A percentile compares a stretch with the other conserved stretches of the same genome.
Evolutionary conservation across 148 eudicot species (phyloP).

Genomic region (Rhododendron ferrugineum): DNA sequence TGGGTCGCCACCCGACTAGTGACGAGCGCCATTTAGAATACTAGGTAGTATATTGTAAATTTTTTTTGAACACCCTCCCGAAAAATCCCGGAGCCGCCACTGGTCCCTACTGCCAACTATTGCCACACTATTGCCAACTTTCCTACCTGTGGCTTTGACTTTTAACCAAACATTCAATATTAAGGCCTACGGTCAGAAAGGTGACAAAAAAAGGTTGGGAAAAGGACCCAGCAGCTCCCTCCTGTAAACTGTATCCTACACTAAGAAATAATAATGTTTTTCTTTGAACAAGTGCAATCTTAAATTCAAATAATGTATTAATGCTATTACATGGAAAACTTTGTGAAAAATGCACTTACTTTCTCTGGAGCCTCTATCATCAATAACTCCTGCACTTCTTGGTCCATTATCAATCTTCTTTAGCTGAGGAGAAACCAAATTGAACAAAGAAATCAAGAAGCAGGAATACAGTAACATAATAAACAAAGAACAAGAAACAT

Average conservation of each 20-base stretch:
- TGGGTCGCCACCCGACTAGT: too few relatives aligned
- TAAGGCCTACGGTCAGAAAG: not conserved
- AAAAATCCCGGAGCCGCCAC: too few relatives aligned
- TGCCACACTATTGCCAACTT: not conserved
- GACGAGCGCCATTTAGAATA: too few relatives aligned
- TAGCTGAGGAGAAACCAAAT: constrained; percentile 42
- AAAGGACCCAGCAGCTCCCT: not conserved
- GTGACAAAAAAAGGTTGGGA: not conserved
- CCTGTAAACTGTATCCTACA: not conserved
- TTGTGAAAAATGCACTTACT: constrained; percentile 39
- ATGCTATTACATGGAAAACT: not conserved
- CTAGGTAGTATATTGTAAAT: too few relatives aligned
- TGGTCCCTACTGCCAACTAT: not conserved
- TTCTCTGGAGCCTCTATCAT: constrained; percentile 65
- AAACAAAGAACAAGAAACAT: not conserved
- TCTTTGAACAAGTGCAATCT: not conserved
- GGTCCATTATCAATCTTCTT: constrained; percentile 55
- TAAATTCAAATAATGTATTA: not conserved
- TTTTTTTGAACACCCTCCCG: too few relatives aligned
- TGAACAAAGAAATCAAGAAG: not conserved
- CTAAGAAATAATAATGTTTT: not conserved
- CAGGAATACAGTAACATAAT: not conserved
- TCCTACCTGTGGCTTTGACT: not conserved
- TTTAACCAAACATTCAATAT: not conserved
- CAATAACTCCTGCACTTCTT: constrained; percentile 39